These are phyloP conservation scores for Cucurbita argyrosperma DNA, from an alignment of 306 rosid species.

Conservation along the genomic window DNA sequence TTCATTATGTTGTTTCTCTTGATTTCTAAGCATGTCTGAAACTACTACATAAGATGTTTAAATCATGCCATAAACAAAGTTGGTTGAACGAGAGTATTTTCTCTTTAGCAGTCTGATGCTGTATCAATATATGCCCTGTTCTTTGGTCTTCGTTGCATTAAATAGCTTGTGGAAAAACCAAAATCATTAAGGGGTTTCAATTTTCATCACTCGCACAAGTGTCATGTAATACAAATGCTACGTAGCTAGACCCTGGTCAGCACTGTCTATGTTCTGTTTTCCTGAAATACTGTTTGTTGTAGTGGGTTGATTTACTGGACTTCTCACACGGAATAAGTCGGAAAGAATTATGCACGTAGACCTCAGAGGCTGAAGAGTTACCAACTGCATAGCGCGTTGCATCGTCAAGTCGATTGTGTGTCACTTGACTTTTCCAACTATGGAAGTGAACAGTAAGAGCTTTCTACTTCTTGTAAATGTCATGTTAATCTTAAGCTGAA, in stretches of 20 bases:
- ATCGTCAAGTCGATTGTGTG: conserved; percentile 15
- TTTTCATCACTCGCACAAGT: neutral
- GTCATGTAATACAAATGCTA: neutral
- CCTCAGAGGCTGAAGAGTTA: conserved; percentile 14
- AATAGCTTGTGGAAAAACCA: neutral
- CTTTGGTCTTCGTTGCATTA: neutral
- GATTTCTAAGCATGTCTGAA: neutral
- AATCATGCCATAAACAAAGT: neutral
- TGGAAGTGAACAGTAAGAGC: conserved; percentile 6
- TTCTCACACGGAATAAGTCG: conserved; percentile 62
- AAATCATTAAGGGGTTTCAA: neutral
- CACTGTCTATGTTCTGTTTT: neutral
- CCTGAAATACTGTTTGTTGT: conserved; percentile 13
- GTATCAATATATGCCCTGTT: neutral
- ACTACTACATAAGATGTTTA: neutral
- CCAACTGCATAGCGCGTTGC: neutral
- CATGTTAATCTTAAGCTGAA: neutral
- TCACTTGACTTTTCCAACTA: conserved; percentile 3
- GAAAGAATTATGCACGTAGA: conserved; percentile 6
- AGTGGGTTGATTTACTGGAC: conserved; percentile 97
- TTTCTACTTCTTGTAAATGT: neutral
- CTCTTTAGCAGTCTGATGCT: neutral
- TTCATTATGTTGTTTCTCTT: neutral
- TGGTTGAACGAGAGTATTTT: neutral
- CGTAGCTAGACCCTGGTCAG: neutral